A percentile compares a stretch with the other conserved stretches of the same genome.
Evolutionary conservation across 441 rosid genomes (phyloP).

Genomic region (Viola pubescens): DNA sequence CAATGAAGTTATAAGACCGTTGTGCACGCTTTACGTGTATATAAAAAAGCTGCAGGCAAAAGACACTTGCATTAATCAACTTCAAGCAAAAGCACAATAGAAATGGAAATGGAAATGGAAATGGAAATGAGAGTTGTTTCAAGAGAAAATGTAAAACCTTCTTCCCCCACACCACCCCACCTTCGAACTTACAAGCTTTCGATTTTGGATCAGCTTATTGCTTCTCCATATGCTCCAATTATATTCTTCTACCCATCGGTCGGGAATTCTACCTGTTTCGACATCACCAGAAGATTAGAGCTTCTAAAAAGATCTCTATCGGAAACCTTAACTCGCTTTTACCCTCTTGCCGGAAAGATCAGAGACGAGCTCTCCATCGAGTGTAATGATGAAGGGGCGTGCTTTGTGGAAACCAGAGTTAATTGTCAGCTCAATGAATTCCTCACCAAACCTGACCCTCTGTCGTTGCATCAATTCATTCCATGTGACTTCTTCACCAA

Average conservation of each 20-base stretch:
- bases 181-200: slow-evolving; percentile 27
- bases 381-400: slow-evolving; percentile 29
- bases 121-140: slow-evolving; percentile 30
- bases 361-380: slow-evolving; percentile 23
- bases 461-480: slow-evolving; percentile 15
- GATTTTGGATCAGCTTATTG: slow-evolving; percentile 26
- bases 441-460: slow-evolving; percentile 20
- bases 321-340: slow-evolving; percentile 24
- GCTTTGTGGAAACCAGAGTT: slow-evolving; percentile 22
- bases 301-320: slow-evolving; percentile 23
- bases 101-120: slow-evolving; percentile 20
- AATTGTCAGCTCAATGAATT: slow-evolving; percentile 19
- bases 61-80: neutral
- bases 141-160: slow-evolving; percentile 26
- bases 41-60: neutral
- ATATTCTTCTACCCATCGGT: slow-evolving; percentile 20
- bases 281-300: neutral
- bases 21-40: neutral
- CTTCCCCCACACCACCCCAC: slow-evolving; percentile 25
- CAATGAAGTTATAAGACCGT: too few relatives aligned
- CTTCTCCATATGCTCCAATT: slow-evolving; percentile 20
- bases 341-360: slow-evolving; percentile 30
- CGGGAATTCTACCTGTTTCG: neutral
- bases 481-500: slow-evolving; percentile 7
- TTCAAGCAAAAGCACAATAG: slow-evolving; percentile 3